Evolutionary conservation across 73 alveolate species (phyloP), one percentile per base, ranked within the genome.

Genomic region (Uronychia binucleata): DNA sequence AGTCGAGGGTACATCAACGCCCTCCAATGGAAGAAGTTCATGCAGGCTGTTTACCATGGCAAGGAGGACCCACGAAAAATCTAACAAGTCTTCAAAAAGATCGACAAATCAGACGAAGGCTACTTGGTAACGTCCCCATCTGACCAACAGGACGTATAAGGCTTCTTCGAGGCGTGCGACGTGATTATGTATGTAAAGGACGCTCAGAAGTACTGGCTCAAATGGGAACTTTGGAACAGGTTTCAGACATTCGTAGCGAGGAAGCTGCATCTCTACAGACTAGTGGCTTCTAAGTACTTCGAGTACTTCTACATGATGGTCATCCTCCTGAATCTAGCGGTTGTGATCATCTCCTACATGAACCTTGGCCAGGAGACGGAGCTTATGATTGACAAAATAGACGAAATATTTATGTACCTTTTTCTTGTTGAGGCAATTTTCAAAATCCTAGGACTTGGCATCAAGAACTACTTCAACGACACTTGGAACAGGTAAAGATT

Each of bases 401-500:
- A 46, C 67, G 19, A 46, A 19, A 46, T 46, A 46, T 89, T 95
- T 46, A 90, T 96, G 28, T 80, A 78, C 34, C 33, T 96, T 79
- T 96, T 96, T 77, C 80, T 89, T 19, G 77, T 87, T 11, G 99
- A 96, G 82, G 90, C 96, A 29, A 0, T 88, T 30, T 27, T 95
- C 34, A 96, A 96, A 84, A 79, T 95, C 34, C 30, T 74, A 0
- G 99, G 96, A 1, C 93, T 93, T 82, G 96, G 96, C 1, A 75
- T 91, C 30, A 74, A 30, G 58, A 96, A 89, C 31, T 96, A 96
- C 86, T 95, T 95, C 79, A 88, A 87, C 60, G 93, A 92, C 80
- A 87, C 76, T 26, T 96, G 99, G 98, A 96, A 96, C 88, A 90
- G 78, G 67, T 46, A 46, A 46, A 19, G 19, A 46, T 5, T 11